Percentiles rank a stretch among this genome's conserved stretches.
Evolutionary conservation across 805 yeast species (phyloP).

Genomic region (Ogataea glucozyma): DNA sequence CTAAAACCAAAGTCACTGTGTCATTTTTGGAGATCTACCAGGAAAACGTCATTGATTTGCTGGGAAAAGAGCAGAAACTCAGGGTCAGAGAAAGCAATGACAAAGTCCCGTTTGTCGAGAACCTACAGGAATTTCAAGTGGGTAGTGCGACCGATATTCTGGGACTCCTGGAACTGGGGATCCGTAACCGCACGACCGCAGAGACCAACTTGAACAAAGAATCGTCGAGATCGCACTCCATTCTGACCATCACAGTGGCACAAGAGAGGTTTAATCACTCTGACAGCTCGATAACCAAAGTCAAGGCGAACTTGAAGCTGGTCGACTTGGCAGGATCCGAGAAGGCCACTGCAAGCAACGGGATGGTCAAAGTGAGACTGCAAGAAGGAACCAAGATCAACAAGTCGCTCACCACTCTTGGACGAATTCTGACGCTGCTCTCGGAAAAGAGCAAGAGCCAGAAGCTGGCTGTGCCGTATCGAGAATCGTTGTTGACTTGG

Average conservation of each 20-base stretch:
- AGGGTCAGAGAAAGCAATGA: constrained; percentile 62
- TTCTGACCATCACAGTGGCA: constrained; percentile 59
- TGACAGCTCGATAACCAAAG: constrained; percentile 31
- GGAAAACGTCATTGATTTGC: constrained; percentile 70
- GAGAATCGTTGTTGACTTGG: constrained; percentile 79
- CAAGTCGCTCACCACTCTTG: constrained; percentile 74
- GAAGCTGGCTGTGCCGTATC: constrained; percentile 54
- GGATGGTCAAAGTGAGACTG: constrained; percentile 49
- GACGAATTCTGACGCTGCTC: constrained; percentile 58
- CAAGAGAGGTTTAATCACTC: constrained; percentile 54
- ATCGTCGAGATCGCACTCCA: constrained; percentile 82
- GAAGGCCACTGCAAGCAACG: constrained; percentile 59
- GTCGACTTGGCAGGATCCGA: constrained; percentile 87
- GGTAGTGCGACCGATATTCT: constrained; percentile 50
- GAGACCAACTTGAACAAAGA: constrained; percentile 70
- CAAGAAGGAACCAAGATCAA: constrained; percentile 79
- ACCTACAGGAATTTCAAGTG: constrained; percentile 53
- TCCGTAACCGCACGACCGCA: constrained; percentile 62
- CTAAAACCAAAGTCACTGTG: constrained; percentile 46
- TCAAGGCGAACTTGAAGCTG: constrained; percentile 58
- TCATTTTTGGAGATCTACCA: constrained; percentile 78
- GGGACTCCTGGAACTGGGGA: constrained; percentile 51
- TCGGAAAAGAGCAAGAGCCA: constrained; percentile 39
- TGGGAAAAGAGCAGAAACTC: constrained; percentile 39
- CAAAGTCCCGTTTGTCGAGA: constrained; percentile 74